Evolutionary conservation across 768 basidiomycete species (phyloP).

Genomic region (Dioszegia aurantiaca): DNA sequence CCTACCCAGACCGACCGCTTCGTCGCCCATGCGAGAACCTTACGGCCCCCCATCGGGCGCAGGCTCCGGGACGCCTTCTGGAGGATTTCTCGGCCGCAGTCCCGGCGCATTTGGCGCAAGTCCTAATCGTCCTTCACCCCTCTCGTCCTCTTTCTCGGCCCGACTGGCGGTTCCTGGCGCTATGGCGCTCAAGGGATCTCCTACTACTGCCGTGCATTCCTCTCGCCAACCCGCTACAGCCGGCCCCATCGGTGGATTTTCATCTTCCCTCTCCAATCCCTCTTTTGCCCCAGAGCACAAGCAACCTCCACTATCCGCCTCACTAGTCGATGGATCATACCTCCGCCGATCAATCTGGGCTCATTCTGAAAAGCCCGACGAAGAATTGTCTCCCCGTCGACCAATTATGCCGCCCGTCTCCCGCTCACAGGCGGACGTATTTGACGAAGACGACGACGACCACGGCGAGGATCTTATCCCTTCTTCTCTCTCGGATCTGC

Average conservation of each 20-base stretch:
- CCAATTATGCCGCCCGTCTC: slow-evolving; percentile 20
- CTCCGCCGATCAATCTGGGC: slow-evolving; percentile 39
- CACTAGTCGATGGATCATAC: slow-evolving; percentile 35
- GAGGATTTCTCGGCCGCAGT: slow-evolving; percentile 35
- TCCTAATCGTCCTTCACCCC: slow-evolving; percentile 49
- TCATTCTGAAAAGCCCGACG: slow-evolving; percentile 30
- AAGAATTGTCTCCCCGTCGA: slow-evolving; percentile 32
- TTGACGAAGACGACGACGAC: slow-evolving; percentile 65
- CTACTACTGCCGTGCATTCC: slow-evolving; percentile 24
- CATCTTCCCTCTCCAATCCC: slow-evolving; percentile 38
- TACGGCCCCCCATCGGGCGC: slow-evolving; percentile 42
- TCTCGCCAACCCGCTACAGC: slow-evolving; percentile 36
- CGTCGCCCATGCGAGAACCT: slow-evolving; percentile 44
- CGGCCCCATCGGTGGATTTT: slow-evolving; percentile 21
- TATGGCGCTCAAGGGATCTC: slow-evolving; percentile 33
- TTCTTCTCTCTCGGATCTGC: slow-evolving; percentile 77
- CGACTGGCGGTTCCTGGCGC: slow-evolving; percentile 48
- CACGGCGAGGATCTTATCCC: slow-evolving; percentile 71
- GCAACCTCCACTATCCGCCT: slow-evolving; percentile 38
- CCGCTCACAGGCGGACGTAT: slow-evolving; percentile 32
- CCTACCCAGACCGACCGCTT: slow-evolving; percentile 17
- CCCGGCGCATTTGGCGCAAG: slow-evolving; percentile 33
- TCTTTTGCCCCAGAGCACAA: slow-evolving; percentile 1
- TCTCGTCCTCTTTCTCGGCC: slow-evolving; percentile 53
- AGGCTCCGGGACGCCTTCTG: slow-evolving; percentile 29